These are phyloP conservation scores for Chlorociboria aeruginascens DNA, from an alignment of 495 filamentous ascomycete genomes.

Conservation along the genomic window DNA sequence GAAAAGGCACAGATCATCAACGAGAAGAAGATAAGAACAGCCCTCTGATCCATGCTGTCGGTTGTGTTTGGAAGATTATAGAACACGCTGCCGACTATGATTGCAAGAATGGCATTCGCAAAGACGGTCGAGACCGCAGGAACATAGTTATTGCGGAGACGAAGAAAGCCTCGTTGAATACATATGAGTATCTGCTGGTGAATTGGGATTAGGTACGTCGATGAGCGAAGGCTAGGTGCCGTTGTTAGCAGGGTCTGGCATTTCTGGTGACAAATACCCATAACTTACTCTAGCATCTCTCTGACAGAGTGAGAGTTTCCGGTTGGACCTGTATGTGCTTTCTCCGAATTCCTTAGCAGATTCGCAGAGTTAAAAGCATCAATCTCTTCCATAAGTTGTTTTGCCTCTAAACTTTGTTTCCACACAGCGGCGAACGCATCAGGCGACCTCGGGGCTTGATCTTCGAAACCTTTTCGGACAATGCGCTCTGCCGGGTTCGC, in stretches of 20 bases:
- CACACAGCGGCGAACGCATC: constrained; percentile 50
- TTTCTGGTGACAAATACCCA: no score
- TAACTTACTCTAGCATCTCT: no score
- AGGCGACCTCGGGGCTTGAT: constrained; percentile 52
- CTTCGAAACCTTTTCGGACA: constrained; percentile 49
- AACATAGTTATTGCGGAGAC: constrained; percentile 56
- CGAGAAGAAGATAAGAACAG: constrained; percentile 51
- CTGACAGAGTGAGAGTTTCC: no score
- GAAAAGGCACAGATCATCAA: constrained; percentile 73
- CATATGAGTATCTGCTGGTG: constrained; percentile 46
- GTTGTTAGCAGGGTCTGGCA: no score
- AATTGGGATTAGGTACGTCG: no score
- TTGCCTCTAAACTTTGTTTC: neutral
- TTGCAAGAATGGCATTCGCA: constrained; percentile 45
- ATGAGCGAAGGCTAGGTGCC: no score
- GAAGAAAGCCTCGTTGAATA: constrained; percentile 46
- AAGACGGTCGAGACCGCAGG: constrained; percentile 55
- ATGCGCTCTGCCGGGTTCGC: constrained; percentile 55
- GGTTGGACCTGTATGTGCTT: no score
- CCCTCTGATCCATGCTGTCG: constrained; percentile 24
- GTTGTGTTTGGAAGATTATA: constrained; percentile 43
- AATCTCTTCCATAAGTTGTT: no score
- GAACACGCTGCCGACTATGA: constrained; percentile 32
- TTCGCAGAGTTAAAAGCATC: no score
- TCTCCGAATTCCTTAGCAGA: no score